A percentile compares a stretch with the other conserved stretches of the same genome.
phyloP scores from a whole-genome alignment of 441 rosid genomes.

The Geranium incanum region DNA sequence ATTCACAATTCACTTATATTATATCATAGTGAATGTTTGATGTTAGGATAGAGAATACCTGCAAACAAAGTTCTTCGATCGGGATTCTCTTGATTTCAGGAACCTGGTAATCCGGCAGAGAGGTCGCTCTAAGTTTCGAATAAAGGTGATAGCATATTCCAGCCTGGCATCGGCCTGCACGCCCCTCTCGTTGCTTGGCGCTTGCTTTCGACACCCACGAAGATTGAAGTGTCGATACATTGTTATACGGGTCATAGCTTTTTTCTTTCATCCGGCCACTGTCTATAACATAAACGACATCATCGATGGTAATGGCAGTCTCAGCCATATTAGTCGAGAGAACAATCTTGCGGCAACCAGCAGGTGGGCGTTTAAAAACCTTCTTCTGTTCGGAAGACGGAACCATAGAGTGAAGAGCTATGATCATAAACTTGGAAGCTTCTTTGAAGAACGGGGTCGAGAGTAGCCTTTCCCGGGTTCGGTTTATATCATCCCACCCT shows the following conservation, averaged over 20 bases:
- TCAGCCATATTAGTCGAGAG: conserved; percentile 94
- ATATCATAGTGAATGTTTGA: too few species aligned
- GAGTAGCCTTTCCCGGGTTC: conserved; percentile 48
- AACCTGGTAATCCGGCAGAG: conserved; percentile 73
- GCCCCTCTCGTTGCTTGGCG: conserved; percentile 92
- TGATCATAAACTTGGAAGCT: conserved; percentile 50
- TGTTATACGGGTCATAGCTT: conserved; percentile 85
- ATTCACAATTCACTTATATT: too few species aligned
- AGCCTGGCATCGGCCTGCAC: conserved; percentile 98
- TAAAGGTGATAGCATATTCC: conserved; percentile 92
- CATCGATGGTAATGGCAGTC: conserved; percentile 90
- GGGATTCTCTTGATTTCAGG: conserved; percentile 96
- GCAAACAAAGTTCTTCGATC: conserved; percentile 90
- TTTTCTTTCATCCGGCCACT: conserved; percentile 97
- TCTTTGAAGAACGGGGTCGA: conserved; percentile 50
- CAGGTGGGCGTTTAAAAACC: conserved; percentile 63
- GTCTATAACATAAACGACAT: conserved; percentile 93
- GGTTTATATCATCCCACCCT: conserved; percentile 93
- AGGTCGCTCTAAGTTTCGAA: conserved; percentile 69
- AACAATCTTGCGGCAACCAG: conserved; percentile 86
- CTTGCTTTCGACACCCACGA: conserved; percentile 95
- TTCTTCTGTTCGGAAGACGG: conserved; percentile 79
- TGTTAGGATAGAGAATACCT: conserved; percentile 34
- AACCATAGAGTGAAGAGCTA: conserved; percentile 91
- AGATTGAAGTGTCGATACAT: conserved; percentile 89